Evolutionary conservation across 331 rosid species (phyloP).

Genomic region (Dryas integrifolia): DNA sequence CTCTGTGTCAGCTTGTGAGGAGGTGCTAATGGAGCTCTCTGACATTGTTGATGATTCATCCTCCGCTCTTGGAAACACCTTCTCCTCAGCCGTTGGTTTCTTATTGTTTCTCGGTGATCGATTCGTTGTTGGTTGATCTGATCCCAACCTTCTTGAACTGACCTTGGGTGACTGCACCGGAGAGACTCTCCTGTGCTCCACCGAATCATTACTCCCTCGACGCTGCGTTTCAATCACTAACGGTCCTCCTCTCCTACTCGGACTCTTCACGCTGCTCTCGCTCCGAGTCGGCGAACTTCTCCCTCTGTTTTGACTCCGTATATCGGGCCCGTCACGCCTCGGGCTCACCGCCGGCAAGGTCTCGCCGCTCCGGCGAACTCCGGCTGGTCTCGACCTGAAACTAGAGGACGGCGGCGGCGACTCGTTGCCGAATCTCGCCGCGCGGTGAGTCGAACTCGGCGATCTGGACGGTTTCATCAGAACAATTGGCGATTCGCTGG

Average conservation of each 20-base stretch:
- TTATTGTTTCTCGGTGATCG: slow-evolving; percentile 62
- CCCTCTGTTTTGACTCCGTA: slow-evolving; percentile 37
- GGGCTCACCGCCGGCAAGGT: slow-evolving; percentile 32
- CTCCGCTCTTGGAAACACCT: slow-evolving; percentile 37
- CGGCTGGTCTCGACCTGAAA: slow-evolving; percentile 40
- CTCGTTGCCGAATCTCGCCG: slow-evolving; percentile 39
- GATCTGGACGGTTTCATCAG: slow-evolving; percentile 56
- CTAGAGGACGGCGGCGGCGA: slow-evolving; percentile 53
- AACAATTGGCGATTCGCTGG: slow-evolving; percentile 58
- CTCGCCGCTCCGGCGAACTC: slow-evolving; percentile 39
- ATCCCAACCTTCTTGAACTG: slow-evolving; percentile 33
- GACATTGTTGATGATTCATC: slow-evolving; percentile 75
- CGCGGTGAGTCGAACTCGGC: slow-evolving; percentile 30
- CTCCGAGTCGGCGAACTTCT: slow-evolving; percentile 34
- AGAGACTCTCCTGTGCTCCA: slow-evolving; percentile 57
- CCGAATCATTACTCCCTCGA: slow-evolving; percentile 30
- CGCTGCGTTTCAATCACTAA: slow-evolving; percentile 45
- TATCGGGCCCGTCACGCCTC: slow-evolving; percentile 37
- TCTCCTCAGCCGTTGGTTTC: slow-evolving; percentile 34
- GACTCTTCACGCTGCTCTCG: slow-evolving; percentile 46
- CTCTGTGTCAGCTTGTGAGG: slow-evolving; percentile 71
- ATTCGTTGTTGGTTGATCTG: slow-evolving; percentile 38
- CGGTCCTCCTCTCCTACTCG: slow-evolving; percentile 47
- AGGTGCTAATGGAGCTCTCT: slow-evolving; percentile 60
- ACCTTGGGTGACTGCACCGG: slow-evolving; percentile 70